Conservation (phyloP, 257 asterid genomes). For the Dorcoceras hygrometricum region DNA sequence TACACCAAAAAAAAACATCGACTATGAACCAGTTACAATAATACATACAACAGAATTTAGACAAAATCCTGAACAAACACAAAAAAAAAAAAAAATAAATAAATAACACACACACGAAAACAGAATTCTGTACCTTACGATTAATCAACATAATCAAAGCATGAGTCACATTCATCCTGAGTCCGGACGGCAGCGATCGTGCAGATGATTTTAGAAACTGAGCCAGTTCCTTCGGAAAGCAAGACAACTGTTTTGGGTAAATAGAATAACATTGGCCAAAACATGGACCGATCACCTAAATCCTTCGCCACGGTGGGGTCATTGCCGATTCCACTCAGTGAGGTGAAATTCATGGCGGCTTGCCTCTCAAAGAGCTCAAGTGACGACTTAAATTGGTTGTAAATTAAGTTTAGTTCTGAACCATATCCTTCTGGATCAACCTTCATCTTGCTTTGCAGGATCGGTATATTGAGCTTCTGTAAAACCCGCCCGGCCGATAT, state of each 20-base stretch:
- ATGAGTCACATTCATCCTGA: slow-evolving; percentile 64
- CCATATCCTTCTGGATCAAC: slow-evolving; percentile 78
- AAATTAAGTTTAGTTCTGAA: slow-evolving; percentile 54
- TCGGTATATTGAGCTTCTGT: slow-evolving; percentile 58
- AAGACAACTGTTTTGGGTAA: slow-evolving; percentile 43
- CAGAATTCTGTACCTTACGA: slow-evolving; percentile 47
- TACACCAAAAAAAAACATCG: neutral
- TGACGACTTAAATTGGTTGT: slow-evolving; percentile 72
- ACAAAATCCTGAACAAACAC: too few relatives aligned
- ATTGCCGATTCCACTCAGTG: slow-evolving; percentile 60
- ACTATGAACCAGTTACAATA: slow-evolving; percentile 4
- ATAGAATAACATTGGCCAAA: slow-evolving; percentile 76
- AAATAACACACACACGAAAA: too few relatives aligned
- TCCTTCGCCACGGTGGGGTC: slow-evolving; percentile 69
- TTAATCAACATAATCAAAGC: slow-evolving; percentile 73
- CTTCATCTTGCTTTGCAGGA: slow-evolving; percentile 78
- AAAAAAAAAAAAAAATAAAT: too few relatives aligned
- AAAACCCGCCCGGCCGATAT: slow-evolving; percentile 53
- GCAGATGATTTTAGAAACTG: slow-evolving; percentile 63
- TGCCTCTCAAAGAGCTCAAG: slow-evolving; percentile 80
- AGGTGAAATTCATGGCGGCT: slow-evolving; percentile 72
- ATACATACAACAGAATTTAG: too few relatives aligned
- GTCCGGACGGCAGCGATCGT: slow-evolving; percentile 57
- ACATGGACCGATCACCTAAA: slow-evolving; percentile 70
- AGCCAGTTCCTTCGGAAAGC: slow-evolving; percentile 60